Base-by-base conservation (phyloP, 352 stramenopile species). In the Globisporangium spinosum region DNA sequence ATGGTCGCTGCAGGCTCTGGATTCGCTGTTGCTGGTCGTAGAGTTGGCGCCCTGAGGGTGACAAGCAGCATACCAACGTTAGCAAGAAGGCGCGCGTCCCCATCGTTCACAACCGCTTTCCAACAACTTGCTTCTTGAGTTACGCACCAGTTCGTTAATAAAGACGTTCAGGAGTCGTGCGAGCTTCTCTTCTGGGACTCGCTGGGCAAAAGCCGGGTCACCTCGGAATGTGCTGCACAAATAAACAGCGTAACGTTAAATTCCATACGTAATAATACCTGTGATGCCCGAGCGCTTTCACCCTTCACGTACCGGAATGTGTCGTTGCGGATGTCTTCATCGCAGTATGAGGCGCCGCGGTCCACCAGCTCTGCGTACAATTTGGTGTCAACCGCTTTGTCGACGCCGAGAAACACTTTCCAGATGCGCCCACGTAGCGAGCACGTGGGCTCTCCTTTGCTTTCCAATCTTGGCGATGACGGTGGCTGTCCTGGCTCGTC, bases 91-190 rank as follows among this genome's bases (percentile, higher is more conserved):
- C 4, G 29, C 29, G 4, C 29, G 29, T 32, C 29, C 29, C 4
- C 29, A 32, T 8, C 29, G 7, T 32, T 32, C 29, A 8, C 29
- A 32, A 32, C 29, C 4, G 29, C 4, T 32, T 32, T 32, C 29
- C 29, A 32, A 32, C 29, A 32, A 32, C 29, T 32, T 32, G 29
- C 29, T 32, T 32, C 29, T 32, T 32, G 29, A 32, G 29, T 32
- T 32, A 32, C 29, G 3, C 29, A 85, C 80, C 79, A 94, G 69
- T 65, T 95, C 82, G 59, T 94, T 92, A 64, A 98, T 92, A 71
- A 97, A 98, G 10, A 93, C 91, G 72, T 98, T 98, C 3, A 98
- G 78, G 10, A 98, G 71, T 3, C 91, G 79, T 51, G 89, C 91
- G n/a, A 98, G 77, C 68, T 97, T 97, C 60, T 93, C 84, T 70